Conservation (phyloP, 257 asterid genomes). For the Solanum corneliomulleri region DNA sequence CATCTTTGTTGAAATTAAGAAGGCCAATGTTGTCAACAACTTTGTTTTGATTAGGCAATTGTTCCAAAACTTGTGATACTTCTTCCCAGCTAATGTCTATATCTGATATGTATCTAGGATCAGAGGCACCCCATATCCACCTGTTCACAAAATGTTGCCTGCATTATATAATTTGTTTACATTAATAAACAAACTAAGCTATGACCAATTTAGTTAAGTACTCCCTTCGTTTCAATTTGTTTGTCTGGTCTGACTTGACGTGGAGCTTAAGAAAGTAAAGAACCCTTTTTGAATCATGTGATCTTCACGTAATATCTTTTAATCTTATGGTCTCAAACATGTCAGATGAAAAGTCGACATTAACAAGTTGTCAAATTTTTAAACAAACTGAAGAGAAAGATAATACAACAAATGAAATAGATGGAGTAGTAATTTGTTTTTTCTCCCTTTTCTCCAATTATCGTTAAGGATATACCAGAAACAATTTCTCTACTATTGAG, state of each 20-base stretch:
- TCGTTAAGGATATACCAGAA: rapidly evolving
- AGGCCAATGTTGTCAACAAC: constrained; percentile 35
- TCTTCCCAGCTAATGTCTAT: constrained; percentile 40
- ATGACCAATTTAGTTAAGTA: not conserved
- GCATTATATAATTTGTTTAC: constrained; percentile 28
- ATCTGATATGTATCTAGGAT: constrained; percentile 57
- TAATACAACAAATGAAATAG: not conserved
- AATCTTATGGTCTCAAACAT: too few species aligned
- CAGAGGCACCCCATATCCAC: constrained; percentile 65
- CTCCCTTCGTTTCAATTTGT: not conserved
- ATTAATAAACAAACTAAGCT: not conserved
- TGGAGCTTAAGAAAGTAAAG: not conserved
- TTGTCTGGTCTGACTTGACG: not conserved
- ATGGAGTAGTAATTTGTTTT: not conserved
- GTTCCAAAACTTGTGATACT: constrained; percentile 1
- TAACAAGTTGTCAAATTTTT: too few species aligned
- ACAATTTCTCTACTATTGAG: rapidly evolving
- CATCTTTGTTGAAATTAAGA: constrained; percentile 53
- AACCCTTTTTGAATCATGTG: too few species aligned
- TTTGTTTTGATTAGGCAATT: not conserved
- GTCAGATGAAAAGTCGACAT: too few species aligned
- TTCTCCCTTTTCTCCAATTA: not conserved
- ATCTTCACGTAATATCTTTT: too few species aligned
- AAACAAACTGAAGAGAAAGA: not conserved
- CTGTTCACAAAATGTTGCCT: constrained; percentile 62